A percentile compares a stretch with the other conserved stretches of the same genome.
Evolutionary conservation across 2,329 filamentous ascomycete genomes (phyloP).

Genomic region (Parastagonospora nodorum): DNA sequence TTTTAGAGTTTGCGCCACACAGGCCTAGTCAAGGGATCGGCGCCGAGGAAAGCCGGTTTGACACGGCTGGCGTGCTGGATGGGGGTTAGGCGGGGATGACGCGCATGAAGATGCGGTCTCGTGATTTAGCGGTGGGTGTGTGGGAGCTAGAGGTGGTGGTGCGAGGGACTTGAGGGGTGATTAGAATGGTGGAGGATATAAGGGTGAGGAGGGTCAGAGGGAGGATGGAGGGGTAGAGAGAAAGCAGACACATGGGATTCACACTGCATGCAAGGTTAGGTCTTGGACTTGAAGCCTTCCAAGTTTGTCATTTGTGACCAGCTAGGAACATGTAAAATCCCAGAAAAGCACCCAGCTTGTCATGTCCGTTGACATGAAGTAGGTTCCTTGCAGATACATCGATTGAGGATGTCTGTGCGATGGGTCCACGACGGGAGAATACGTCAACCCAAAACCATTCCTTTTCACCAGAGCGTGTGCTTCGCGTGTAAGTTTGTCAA

Average conservation of each 20-base stretch:
- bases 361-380: background rate
- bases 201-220: background rate
- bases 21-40: background rate
- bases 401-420: no score
- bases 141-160: background rate
- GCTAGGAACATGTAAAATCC: background rate
- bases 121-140: constrained; percentile 15
- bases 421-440: no score
- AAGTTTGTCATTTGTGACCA: background rate
- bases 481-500: no score
- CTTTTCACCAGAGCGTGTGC: no score
- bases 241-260: background rate
- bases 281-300: background rate
- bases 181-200: constrained; percentile 7
- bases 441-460: no score
- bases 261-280: no score
- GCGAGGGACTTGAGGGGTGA: constrained; percentile 10
- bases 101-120: constrained; percentile 16
- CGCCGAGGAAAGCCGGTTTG: background rate
- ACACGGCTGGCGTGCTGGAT: background rate
- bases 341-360: background rate
- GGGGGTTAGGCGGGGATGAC: constrained; percentile 12
- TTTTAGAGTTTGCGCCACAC: background rate
- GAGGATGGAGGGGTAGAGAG: background rate
- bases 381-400: no score